Evolutionary conservation across 495 filamentous ascomycete species (phyloP).

Genomic region (Hypoxylon fragiforme): DNA sequence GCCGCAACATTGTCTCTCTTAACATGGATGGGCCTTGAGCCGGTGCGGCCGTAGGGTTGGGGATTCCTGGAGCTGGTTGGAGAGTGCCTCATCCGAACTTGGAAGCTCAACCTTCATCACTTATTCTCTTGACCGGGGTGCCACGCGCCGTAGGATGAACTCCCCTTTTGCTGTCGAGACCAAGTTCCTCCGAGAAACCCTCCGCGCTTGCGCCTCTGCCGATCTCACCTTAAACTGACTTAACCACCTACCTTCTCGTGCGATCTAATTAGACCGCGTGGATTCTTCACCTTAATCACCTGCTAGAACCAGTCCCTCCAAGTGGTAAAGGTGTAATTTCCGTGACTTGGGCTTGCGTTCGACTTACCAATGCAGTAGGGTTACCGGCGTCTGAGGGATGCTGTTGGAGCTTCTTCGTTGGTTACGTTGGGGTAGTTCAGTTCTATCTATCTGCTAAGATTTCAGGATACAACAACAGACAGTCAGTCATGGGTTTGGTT

Average conservation of each 20-base stretch:
- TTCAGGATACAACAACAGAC: constrained; percentile 12
- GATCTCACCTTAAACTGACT: constrained; percentile 12
- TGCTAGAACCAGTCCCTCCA: constrained; percentile 20
- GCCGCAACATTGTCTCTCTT: constrained; percentile 24
- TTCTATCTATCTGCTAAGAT: constrained; percentile 21
- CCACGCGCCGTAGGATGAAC: constrained; percentile 17
- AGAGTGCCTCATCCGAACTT: constrained; percentile 18
- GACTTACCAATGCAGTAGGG: constrained; percentile 4
- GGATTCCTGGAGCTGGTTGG: constrained; percentile 16
- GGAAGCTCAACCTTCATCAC: constrained; percentile 16
- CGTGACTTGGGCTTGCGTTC: constrained; percentile 4
- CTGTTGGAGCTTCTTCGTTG: constrained; percentile 5
- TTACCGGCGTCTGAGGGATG: constrained; percentile 2
- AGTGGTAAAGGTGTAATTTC: constrained; percentile 13
- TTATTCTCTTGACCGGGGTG: constrained; percentile 11
- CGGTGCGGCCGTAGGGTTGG: constrained; percentile 3
- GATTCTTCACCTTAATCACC: constrained; percentile 18
- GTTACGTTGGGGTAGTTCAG: constrained; percentile 16
- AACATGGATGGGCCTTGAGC: not conserved
- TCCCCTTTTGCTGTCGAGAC: constrained; percentile 10
- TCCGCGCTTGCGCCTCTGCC: constrained; percentile 19
- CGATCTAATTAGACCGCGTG: constrained; percentile 12
- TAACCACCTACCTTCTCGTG: constrained; percentile 7
- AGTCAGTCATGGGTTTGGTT: constrained; percentile 28
- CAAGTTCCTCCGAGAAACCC: constrained; percentile 26